Evolutionary conservation across 2,329 filamentous ascomycete species (phyloP), one percentile per base, ranked within the genome.

Genomic region (Didymosphaeria variabile): DNA sequence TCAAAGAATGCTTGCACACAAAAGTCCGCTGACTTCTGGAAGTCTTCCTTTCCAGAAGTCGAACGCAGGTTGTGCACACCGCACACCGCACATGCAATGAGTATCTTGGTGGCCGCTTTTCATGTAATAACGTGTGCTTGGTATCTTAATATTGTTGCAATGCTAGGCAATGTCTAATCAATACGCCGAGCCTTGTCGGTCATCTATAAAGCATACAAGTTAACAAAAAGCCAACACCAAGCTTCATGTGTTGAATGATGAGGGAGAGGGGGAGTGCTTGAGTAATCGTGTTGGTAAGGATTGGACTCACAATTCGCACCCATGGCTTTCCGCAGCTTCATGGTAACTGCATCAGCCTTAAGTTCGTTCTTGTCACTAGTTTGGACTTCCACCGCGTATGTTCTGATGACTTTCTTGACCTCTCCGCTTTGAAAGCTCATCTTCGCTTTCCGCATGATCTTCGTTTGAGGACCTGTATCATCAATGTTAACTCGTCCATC

Each of bases 371-470:
- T 83, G 68, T 90, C 87, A 62, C 82, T 80, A 2, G 88, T 87
- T 70, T 90, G 87, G 53, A 91, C 82, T 71, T 87, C 84, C 61
- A 90, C 85, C 74, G 86, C 88, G 74, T 90, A 87, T 73, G 90
- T 88, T n/a, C 80, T 75, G 64, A 91, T 81, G 8, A 86, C 84
- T 69, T 80, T 81, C 83, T 90, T 90, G 64, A 91, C 88, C 62
- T 84, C 84, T 57, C 86, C 87, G 73, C 84, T 86, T 83, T 91
- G 88, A 74, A 90, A 87, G 72, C 85, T 87, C 65, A 90, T 88
- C 67, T 88, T 84, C 10, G 88, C 89, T 77, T 90, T 90, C 67
- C 88, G 84, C 89, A 91, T 91, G 60, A 90, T 85, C 78, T 86
- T 87, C 1, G 88, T 88, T 61, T 79, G 75, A 12, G 73, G 72